Evolutionary conservation across 2,329 filamentous ascomycete genomes (phyloP).

Genomic region (Drechslera avenae): DNA sequence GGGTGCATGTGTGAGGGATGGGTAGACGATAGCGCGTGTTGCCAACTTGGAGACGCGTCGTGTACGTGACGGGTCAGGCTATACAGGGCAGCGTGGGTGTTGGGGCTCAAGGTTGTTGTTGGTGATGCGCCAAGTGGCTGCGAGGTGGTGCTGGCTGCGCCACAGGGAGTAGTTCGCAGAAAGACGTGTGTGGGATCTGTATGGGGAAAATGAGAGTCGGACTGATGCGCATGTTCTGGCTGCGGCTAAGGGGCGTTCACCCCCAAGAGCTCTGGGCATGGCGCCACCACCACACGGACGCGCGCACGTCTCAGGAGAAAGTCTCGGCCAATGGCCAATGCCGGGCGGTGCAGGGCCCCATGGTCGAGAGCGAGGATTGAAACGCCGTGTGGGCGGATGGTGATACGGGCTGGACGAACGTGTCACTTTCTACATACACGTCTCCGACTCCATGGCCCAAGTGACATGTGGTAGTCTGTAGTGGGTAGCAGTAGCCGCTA

Average conservation of each 20-base stretch:
- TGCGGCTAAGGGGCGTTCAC: slow-evolving; percentile 3
- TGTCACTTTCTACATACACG: neutral
- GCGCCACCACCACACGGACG: slow-evolving; percentile 21
- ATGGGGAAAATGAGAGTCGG: neutral
- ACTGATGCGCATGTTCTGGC: neutral
- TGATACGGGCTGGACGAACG: too few species aligned
- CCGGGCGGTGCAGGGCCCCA: neutral
- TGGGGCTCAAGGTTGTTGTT: too few species aligned
- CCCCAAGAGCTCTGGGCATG: neutral
- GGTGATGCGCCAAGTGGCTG: too few species aligned
- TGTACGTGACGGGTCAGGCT: too few species aligned
- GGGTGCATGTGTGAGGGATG: slow-evolving; percentile 10
- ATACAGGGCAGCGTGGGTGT: too few species aligned
- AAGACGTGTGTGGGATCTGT: neutral
- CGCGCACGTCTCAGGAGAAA: slow-evolving; percentile 37
- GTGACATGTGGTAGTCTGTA: neutral
- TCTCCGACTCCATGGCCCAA: neutral
- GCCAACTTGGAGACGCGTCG: too few species aligned
- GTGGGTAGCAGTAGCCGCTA: slow-evolving; percentile 8
- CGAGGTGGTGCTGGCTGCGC: slow-evolving; percentile 1
- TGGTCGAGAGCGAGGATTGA: too few species aligned
- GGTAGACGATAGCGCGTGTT: slow-evolving; percentile 6
- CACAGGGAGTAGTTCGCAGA: neutral
- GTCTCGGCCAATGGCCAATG: slow-evolving; percentile 25
- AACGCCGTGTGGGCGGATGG: too few species aligned